Evolutionary conservation across 2,329 filamentous ascomycete species (phyloP), one percentile per base, ranked within the genome.

Genomic region (Microdochium paspali): DNA sequence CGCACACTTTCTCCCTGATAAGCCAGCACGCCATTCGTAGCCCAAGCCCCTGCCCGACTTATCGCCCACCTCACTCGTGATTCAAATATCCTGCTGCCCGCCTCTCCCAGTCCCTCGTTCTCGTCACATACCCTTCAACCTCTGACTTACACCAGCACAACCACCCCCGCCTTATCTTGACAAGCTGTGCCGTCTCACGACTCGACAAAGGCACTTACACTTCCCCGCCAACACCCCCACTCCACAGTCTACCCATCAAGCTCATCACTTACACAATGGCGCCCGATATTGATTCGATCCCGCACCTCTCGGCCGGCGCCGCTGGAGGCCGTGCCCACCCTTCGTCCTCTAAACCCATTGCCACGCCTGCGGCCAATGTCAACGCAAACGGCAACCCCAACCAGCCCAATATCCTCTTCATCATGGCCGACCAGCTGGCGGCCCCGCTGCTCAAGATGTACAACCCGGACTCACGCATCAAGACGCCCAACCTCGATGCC

Each of bases 341-440:
- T 13, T 49, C 52, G 25, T 54, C 57, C 32, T 53, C 58, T 24
- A 59, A 64, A 48, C 61, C 60, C 53, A 67, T 68, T 6, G 18
- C 28, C 20, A 24, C 30, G 20, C 46, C 53, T 13, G 9, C 49
- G 1, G 35, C 45, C 23, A 54, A 53, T 32, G 24, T 25, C 25
- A 40, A 26, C 20, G 23, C 21, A 32, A 32, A 44, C 13, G 44
- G 45, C 43, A 49, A 49, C 45, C 40, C 61, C 50, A 72, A 72
- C 55, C 76, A 76, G 62, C 85, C 85, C 51, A 90, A 90, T 66
- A 87, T 91, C 56, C 74, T 90, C 44, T 95, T 93, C 73, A 94
- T 96, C 70, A 95, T 96, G 90, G 90, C 90, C 47, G 90, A 96
- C 68, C 90, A 96, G 71, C 81, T 96, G 65, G 87, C 90, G 18